Conservation (phyloP, 805 yeast species). For the Nakazawaea wickerhamii region DNA sequence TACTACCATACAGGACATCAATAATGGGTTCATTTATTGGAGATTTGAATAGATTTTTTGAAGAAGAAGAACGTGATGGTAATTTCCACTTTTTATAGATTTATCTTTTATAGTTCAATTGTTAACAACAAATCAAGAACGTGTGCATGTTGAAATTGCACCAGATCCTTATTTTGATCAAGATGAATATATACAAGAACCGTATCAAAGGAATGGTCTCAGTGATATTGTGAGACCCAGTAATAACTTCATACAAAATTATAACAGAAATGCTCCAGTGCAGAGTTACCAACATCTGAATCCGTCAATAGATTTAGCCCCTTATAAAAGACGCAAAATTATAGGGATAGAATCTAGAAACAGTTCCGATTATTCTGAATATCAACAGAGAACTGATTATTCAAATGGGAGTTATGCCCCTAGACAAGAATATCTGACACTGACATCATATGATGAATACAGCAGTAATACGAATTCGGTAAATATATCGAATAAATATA, state of each 20-base stretch:
- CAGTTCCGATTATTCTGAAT: too few relatives aligned
- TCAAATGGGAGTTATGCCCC: too few relatives aligned
- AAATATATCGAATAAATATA: background rate
- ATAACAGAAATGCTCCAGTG: background rate
- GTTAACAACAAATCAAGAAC: too few relatives aligned
- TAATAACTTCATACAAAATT: background rate
- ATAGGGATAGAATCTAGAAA: background rate
- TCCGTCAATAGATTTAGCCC: background rate
- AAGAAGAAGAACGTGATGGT: background rate
- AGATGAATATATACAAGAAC: background rate
- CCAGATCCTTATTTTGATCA: background rate
- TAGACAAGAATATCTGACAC: background rate
- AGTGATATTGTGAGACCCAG: background rate
- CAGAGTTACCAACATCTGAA: background rate
- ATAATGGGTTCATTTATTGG: conserved; percentile 1
- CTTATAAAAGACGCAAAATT: background rate
- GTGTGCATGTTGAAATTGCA: too few relatives aligned
- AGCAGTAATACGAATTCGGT: background rate
- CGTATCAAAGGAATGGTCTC: background rate
- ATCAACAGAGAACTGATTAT: too few relatives aligned
- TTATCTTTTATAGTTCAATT: background rate
- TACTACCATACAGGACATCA: too few relatives aligned
- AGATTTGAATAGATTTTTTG: background rate
- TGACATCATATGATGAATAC: background rate
- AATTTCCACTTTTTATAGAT: background rate